phyloP scores from a whole-genome alignment of 352 stramenopile species.

The Globisporangium viniferum region DNA sequence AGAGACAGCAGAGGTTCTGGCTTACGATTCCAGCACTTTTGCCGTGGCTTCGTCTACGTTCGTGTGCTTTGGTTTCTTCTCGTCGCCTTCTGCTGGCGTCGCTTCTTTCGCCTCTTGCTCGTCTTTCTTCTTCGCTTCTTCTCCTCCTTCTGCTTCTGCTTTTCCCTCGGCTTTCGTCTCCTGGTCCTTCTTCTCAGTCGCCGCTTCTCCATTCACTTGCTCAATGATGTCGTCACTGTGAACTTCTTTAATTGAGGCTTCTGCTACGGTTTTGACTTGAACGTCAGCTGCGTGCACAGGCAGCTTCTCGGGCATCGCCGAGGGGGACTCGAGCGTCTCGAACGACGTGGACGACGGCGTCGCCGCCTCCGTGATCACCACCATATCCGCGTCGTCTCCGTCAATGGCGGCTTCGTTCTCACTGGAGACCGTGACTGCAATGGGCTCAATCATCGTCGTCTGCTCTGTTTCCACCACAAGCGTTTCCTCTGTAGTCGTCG shows the following conservation, averaged over 20 bases:
- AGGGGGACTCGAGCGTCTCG: conserved; percentile 13
- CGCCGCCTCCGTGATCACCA: conserved; percentile 15
- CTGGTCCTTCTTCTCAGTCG: background rate
- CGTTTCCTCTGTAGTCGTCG: background rate
- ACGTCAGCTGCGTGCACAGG: background rate
- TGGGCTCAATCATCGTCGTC: background rate
- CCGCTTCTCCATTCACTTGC: conserved; percentile 3
- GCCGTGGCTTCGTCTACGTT: conserved; percentile 55
- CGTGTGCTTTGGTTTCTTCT: conserved; percentile 39
- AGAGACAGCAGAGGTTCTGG: background rate
- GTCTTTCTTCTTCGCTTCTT: conserved; percentile 2
- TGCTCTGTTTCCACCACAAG: background rate
- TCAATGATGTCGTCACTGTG: conserved; percentile 19
- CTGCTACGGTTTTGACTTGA: background rate
- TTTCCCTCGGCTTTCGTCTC: background rate
- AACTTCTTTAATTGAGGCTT: background rate
- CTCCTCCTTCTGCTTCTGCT: background rate
- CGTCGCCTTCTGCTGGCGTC: conserved; percentile 16
- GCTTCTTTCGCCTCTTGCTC: conserved; percentile 43
- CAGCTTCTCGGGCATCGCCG: background rate
- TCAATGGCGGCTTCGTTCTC: background rate
- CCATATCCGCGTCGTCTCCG: background rate
- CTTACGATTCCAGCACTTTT: conserved; percentile 58
- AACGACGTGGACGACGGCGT: conserved; percentile 14
- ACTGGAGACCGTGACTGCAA: background rate